phyloP scores from a whole-genome alignment of 2,329 filamentous ascomycete species.

The Macrophomina phaseolina region DNA sequence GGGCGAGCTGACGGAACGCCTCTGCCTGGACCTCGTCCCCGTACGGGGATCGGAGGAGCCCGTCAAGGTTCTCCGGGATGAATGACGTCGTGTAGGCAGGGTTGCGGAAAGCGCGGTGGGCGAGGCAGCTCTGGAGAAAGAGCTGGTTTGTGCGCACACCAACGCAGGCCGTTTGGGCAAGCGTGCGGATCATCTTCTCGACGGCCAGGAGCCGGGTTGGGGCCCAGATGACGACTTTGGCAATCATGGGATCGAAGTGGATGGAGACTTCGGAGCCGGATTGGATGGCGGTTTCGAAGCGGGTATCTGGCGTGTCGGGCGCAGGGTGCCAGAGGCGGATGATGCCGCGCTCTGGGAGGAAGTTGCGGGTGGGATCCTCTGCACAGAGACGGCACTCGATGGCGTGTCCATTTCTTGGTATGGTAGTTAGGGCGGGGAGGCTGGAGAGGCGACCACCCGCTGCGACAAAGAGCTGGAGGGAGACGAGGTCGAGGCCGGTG shows the following conservation, averaged over 20 bases:
- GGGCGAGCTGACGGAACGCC: too few relatives aligned
- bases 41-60: slow-evolving; percentile 33
- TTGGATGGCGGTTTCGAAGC: slow-evolving; percentile 69
- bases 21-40: too few relatives aligned
- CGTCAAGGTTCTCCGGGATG: slow-evolving; percentile 35
- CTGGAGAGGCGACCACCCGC: slow-evolving; percentile 55
- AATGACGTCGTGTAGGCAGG: slow-evolving; percentile 43
- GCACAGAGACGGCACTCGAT: slow-evolving; percentile 63
- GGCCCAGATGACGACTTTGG: slow-evolving; percentile 64
- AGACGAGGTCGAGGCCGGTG: slow-evolving; percentile 60
- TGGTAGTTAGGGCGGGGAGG: slow-evolving; percentile 46
- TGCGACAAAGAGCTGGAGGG: slow-evolving; percentile 62
- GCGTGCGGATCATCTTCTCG: slow-evolving; percentile 44
- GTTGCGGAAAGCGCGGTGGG: slow-evolving; percentile 41
- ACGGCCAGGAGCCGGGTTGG: slow-evolving; percentile 51
- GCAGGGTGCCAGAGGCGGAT: slow-evolving; percentile 44
- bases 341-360: slow-evolving; percentile 62
- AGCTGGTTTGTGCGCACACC: slow-evolving; percentile 27
- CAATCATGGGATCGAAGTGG: slow-evolving; percentile 64
- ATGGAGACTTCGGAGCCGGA: slow-evolving; percentile 63
- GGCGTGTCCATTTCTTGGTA: slow-evolving; percentile 52
- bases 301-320: slow-evolving; percentile 56
- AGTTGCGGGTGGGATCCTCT: slow-evolving; percentile 64
- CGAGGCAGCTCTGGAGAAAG: slow-evolving; percentile 26
- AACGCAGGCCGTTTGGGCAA: slow-evolving; percentile 26